Percentiles rank a stretch among this genome's conserved stretches.
Evolutionary conservation across 2,329 filamentous ascomycete genomes (phyloP).

Genomic region (Hypocreales sp.): DNA sequence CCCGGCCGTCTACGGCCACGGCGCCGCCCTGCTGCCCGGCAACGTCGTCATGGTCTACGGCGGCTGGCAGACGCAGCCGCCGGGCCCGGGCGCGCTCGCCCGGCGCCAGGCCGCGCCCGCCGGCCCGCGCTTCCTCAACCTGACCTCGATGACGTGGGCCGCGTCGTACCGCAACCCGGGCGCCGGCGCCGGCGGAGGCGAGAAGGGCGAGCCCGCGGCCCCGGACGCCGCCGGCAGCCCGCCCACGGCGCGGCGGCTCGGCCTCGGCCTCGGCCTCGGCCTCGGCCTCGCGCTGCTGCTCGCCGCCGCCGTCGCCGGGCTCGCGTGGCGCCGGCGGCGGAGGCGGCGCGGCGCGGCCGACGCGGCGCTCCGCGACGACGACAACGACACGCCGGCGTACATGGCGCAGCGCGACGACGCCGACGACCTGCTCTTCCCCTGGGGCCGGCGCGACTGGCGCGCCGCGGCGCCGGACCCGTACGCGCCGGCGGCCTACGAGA

Average conservation of each 20-base stretch:
- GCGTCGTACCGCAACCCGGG: conserved; percentile 32
- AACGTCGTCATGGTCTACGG: conserved; percentile 56
- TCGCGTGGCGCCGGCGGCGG: conserved; percentile 32
- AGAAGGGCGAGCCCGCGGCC: conserved; percentile 5
- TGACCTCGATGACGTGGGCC: conserved; percentile 40
- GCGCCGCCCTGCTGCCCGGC: conserved; percentile 45
- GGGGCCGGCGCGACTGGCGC: conserved; percentile 25
- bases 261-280: conserved; percentile 50
- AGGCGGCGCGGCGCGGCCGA: conserved; percentile 28
- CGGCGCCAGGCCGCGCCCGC: conserved; percentile 17
- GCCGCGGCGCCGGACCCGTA: conserved; percentile 27
- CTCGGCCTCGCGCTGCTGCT: conserved; percentile 31
- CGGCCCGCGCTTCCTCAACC: conserved; percentile 34
- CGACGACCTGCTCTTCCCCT: conserved; percentile 9
- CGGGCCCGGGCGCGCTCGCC: conserved; percentile 7
- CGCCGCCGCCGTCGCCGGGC: conserved; percentile 28
- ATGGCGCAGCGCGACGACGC: conserved; percentile 28
- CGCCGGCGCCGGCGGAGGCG: conserved; percentile 1
- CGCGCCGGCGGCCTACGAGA: conserved; percentile 30
- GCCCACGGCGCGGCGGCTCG: conserved; percentile 20
- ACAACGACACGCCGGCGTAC: conserved; percentile 14
- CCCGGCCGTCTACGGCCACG: conserved; percentile 44
- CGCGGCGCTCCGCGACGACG: conserved; percentile 29
- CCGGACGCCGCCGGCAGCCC: conserved; percentile 8
- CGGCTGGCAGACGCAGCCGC: conserved; percentile 34